Percentiles rank a stretch among this genome's conserved stretches.
Evolutionary conservation across 2,329 filamentous ascomycete species (phyloP).

Genomic region (Cytospora piceae): DNA sequence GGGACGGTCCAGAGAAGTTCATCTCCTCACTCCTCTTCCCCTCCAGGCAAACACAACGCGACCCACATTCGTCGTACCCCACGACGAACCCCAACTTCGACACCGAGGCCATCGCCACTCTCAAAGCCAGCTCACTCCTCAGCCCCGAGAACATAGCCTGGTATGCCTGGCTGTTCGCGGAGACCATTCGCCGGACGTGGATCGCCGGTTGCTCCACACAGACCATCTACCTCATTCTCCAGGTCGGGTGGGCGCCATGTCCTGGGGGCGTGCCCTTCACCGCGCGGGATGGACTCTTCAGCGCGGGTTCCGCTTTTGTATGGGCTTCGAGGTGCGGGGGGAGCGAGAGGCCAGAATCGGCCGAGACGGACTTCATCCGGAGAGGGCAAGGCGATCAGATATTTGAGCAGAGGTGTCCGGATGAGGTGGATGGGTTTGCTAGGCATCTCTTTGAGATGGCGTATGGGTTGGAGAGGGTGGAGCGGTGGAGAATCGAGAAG

Average conservation of each 20-base stretch:
- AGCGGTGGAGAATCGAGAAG: slow-evolving; percentile 27
- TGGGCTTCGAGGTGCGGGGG: slow-evolving; percentile 33
- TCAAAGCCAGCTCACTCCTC: background rate
- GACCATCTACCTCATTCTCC: slow-evolving; percentile 30
- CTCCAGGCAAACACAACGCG: background rate
- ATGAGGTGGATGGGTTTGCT: slow-evolving; percentile 30
- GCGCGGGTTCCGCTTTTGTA: slow-evolving; percentile 31
- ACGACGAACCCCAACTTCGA: background rate
- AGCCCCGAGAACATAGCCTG: slow-evolving; percentile 28
- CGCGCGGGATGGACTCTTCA: slow-evolving; percentile 33
- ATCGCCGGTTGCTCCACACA: slow-evolving; percentile 28
- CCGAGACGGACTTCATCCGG: slow-evolving; percentile 24
- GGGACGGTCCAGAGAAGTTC: slow-evolving; percentile 11
- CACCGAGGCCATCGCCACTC: background rate
- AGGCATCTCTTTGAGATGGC: slow-evolving; percentile 22
- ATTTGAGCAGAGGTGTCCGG: slow-evolving; percentile 24
- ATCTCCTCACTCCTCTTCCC: slow-evolving; percentile 1
- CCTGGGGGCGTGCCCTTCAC: slow-evolving; percentile 35
- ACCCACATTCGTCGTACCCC: too few relatives aligned
- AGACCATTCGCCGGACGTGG: slow-evolving; percentile 36
- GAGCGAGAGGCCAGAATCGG: background rate
- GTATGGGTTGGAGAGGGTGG: slow-evolving; percentile 28
- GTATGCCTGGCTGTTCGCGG: slow-evolving; percentile 36
- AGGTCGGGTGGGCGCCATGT: slow-evolving; percentile 29
- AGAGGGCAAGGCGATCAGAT: slow-evolving; percentile 20